Evolutionary conservation across 345 rosid genomes (phyloP).

Genomic region (Murraya paniculata): DNA sequence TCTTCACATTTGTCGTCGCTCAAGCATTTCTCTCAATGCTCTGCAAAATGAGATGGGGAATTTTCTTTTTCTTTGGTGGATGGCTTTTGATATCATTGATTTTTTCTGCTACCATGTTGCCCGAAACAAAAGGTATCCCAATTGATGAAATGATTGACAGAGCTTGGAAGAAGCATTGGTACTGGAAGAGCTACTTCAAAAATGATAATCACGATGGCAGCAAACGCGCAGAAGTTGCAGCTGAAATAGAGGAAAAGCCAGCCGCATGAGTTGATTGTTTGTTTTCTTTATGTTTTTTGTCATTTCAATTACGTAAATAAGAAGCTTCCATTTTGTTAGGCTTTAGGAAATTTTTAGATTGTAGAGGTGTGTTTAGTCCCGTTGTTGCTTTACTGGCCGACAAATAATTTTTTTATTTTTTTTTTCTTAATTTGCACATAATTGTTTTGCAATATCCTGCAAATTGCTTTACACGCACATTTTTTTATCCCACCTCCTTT

Average conservation of each 20-base stretch:
- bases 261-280: not conserved
- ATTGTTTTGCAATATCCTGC: not conserved
- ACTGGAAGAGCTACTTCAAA: conserved; percentile 43
- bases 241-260: not conserved
- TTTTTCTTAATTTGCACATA: not conserved
- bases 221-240: conserved; percentile 10
- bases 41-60: conserved; percentile 41
- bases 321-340: not conserved
- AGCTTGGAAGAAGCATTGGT: conserved; percentile 68
- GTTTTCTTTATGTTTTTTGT: not conserved
- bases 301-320: conserved; percentile 3
- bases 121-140: conserved; percentile 65
- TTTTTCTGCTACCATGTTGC: conserved; percentile 34
- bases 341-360: not conserved
- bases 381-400: not conserved
- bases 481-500: not conserved
- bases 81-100: conserved; percentile 35
- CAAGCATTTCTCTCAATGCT: conserved; percentile 58
- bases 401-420: not conserved
- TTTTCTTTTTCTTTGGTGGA: conserved; percentile 58
- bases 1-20: conserved; percentile 52
- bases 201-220: not conserved
- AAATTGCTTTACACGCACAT: not conserved
- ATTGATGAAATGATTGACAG: conserved; percentile 57
- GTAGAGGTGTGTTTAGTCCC: not conserved